Evolutionary conservation across 2,329 filamentous ascomycete genomes (phyloP).

Genomic region (Thermothelomyces thermophilus): DNA sequence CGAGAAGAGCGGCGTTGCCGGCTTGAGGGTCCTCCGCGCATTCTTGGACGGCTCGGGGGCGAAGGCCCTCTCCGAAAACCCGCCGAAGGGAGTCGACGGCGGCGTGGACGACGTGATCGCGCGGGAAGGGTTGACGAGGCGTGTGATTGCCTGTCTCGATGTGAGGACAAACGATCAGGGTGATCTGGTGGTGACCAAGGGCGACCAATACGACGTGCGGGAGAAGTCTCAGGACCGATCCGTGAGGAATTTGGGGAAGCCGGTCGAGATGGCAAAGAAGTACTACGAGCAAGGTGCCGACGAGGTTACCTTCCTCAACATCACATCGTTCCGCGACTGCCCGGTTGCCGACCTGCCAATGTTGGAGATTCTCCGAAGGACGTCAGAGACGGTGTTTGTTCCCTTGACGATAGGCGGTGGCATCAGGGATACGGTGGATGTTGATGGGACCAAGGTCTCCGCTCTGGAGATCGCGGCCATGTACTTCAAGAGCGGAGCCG

Average conservation of each 20-base stretch:
- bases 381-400: conserved; percentile 89
- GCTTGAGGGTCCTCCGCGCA: conserved; percentile 73
- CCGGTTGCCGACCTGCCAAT: conserved; percentile 89
- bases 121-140: conserved; percentile 71
- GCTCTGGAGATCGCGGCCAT: conserved; percentile 90
- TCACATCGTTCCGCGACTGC: conserved; percentile 94
- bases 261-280: conserved; percentile 83
- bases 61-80: conserved; percentile 39
- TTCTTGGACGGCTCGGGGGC: conserved; percentile 71
- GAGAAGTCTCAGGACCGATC: conserved; percentile 65
- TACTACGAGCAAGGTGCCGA: conserved; percentile 98
- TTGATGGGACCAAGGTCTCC: conserved; percentile 76
- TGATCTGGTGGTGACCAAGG: conserved; percentile 95
- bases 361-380: conserved; percentile 83
- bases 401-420: conserved; percentile 93
- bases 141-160: conserved; percentile 93
- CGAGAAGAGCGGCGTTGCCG: conserved; percentile 90
- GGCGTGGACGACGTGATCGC: conserved; percentile 14
- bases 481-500: conserved; percentile 95
- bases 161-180: conserved; percentile 91
- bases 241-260: conserved; percentile 93
- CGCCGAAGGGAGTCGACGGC: conserved; percentile 21
- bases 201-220: conserved; percentile 96
- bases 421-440: conserved; percentile 86
- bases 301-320: conserved; percentile 96